Conservation (phyloP, 2,329 filamentous ascomycete genomes). For the Cladorrhinum sp. region DNA sequence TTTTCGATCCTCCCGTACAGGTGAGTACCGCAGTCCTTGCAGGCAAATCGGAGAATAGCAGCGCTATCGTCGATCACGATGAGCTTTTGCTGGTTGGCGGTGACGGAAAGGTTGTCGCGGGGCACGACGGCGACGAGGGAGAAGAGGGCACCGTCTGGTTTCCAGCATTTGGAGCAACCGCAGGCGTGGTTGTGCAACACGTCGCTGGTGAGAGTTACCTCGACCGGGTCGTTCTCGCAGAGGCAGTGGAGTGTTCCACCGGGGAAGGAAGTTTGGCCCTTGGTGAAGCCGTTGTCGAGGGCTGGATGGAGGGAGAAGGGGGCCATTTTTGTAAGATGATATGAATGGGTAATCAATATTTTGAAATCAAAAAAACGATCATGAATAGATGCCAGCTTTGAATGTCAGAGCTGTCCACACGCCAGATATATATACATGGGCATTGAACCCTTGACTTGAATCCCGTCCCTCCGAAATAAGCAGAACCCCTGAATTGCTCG, state of each 20-base stretch:
- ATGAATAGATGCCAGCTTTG: neutral
- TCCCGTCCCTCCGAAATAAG: neutral
- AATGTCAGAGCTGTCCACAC: neutral
- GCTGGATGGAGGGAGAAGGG: constrained; percentile 55
- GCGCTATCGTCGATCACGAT: constrained; percentile 53
- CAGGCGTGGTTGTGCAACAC: constrained; percentile 69
- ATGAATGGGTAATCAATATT: no score
- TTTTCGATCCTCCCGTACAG: constrained; percentile 63
- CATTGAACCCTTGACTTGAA: neutral
- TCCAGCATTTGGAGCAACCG: constrained; percentile 72
- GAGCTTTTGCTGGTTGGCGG: constrained; percentile 58
- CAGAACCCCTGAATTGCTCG: neutral
- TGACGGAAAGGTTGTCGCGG: constrained; percentile 51
- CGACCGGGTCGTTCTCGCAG: constrained; percentile 54
- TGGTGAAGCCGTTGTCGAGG: constrained; percentile 59
- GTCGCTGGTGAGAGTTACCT: constrained; percentile 55
- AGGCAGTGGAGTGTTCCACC: constrained; percentile 63
- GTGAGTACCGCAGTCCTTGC: constrained; percentile 59
- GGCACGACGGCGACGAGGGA: constrained; percentile 62
- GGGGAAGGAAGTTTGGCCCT: constrained; percentile 51
- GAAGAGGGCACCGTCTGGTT: constrained; percentile 62
- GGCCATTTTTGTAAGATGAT: constrained; percentile 34
- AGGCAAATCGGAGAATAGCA: constrained; percentile 59
- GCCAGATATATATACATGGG: neutral
- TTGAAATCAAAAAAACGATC: neutral